phyloP scores from a whole-genome alignment of 106 monocot species.

The Dendrobium chrysotoxum region DNA sequence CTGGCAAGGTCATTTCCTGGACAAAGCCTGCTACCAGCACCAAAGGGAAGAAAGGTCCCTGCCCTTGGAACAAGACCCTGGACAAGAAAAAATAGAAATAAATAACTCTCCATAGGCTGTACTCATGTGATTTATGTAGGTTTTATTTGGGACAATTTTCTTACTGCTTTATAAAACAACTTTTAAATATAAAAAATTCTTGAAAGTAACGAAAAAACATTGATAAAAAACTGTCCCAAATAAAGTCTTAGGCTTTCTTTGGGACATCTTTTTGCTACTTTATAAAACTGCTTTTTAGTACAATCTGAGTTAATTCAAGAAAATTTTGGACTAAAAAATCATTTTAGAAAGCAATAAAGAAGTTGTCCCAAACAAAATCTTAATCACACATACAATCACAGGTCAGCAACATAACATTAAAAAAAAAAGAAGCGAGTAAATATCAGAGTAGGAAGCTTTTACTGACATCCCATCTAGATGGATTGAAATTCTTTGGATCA shows the following conservation, averaged over 20 bases:
- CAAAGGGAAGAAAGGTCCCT: conserved; percentile 75
- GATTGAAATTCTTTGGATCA: conserved; percentile 62
- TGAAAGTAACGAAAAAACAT: too few species aligned
- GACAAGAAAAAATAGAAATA: not conserved
- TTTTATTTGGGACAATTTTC: too few species aligned
- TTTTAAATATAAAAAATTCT: too few species aligned
- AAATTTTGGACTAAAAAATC: not conserved
- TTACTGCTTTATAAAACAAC: too few species aligned
- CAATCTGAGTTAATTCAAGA: too few species aligned
- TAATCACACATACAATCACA: not conserved
- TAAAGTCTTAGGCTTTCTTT: too few species aligned
- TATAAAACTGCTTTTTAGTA: too few species aligned
- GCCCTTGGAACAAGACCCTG: conserved; percentile 61
- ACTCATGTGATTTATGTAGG: too few species aligned
- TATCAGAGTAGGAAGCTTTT: not conserved
- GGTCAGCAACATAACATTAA: not conserved
- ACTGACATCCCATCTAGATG: conserved; percentile 95
- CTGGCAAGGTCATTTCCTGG: conserved; percentile 97
- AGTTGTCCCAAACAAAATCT: not conserved
- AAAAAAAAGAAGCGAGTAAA: not conserved
- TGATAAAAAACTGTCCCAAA: too few species aligned
- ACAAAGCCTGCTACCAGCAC: conserved; percentile 73
- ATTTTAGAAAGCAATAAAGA: not conserved
- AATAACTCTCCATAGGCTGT: too few species aligned
- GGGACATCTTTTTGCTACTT: too few species aligned